Evolutionary conservation across 106 monocot genomes (phyloP), one percentile per base, ranked within the genome.

Genomic region (Dendrobium catenatum): DNA sequence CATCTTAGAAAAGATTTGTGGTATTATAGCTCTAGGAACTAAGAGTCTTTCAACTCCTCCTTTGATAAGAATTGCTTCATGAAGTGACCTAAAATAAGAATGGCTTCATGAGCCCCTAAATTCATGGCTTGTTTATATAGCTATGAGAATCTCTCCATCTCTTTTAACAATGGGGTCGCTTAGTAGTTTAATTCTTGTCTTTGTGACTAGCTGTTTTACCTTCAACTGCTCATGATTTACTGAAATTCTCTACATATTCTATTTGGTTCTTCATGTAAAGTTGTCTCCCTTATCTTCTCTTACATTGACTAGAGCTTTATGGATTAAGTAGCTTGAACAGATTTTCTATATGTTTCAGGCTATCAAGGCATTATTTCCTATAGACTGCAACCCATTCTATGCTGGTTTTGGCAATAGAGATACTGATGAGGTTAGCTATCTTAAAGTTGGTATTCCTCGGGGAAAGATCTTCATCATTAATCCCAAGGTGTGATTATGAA

Each of bases 361-460:
- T 55, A 95, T 95, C 66, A 89, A 56, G 84, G 91, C 85, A 72
- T 72, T 95, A 79, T 95, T 95, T 88, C 95, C 91, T 79, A 78
- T 78, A 66, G 95, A 95, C 67, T 86, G 86, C 86, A 91, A 89
- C 80, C 95, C 95, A 54, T 95, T 95, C 79, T 95, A 95, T 87
- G 95, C 95, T 85, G 95, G 95, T 81, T 95, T 95, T 82, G 95
- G 95, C 41, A 95, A 95, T 47, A 89, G 95, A 85, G 89, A 89
- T 82, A 95, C 95, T 44, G 95, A 95, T 87, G 95, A 95, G 76
- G 81, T 95, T 82, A 95, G 95, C 85, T 95, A 95, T 81, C 83
- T 95, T 48, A 93, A 91, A 61, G 95, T 93, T 48, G 95, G 95
- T 4, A 84, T 95, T 79, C 95, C 95, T 66, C 86, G 91, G 51